Conservation (phyloP, 2,329 filamentous ascomycete genomes). For the Mycogone perniciosa region DNA sequence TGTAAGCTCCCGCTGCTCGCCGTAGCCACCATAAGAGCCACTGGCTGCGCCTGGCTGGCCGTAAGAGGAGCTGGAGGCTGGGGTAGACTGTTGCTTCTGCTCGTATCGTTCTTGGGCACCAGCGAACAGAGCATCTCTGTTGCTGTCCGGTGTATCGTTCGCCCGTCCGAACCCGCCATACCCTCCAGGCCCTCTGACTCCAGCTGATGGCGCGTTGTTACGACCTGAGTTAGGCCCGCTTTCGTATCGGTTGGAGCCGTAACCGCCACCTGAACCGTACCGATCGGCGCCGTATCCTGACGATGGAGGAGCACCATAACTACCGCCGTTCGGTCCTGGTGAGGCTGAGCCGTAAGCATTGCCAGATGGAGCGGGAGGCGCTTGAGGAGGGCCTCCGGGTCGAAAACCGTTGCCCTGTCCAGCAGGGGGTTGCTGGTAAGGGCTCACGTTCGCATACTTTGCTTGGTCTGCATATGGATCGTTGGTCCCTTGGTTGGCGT, state of each 20-base stretch:
- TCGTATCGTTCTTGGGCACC: constrained; percentile 46
- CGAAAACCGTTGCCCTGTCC: constrained; percentile 26
- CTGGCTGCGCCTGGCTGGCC: constrained; percentile 21
- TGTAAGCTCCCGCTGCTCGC: constrained; percentile 70
- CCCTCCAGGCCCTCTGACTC: constrained; percentile 45
- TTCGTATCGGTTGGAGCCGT: constrained; percentile 49
- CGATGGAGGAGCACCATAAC: constrained; percentile 21
- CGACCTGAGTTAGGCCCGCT: constrained; percentile 26
- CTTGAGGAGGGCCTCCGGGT: constrained; percentile 16
- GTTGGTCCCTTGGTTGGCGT: constrained; percentile 44
- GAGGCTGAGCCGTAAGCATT: constrained; percentile 14
- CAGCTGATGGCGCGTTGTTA: constrained; percentile 22
- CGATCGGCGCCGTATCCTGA: constrained; percentile 48
- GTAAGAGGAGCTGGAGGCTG: constrained; percentile 16
- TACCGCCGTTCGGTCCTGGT: not conserved
- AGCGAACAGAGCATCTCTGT: constrained; percentile 58
- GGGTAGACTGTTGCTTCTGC: constrained; percentile 27
- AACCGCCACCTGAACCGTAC: constrained; percentile 46
- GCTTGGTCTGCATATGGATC: constrained; percentile 49
- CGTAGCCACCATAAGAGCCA: constrained; percentile 46
- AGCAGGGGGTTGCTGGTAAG: constrained; percentile 39
- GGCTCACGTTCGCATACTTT: constrained; percentile 39
- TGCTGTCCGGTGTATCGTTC: constrained; percentile 40
- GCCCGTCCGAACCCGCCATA: constrained; percentile 54
- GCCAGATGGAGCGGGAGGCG: not conserved